A percentile compares a stretch with the other conserved stretches of the same genome.
phyloP scores from a whole-genome alignment of 2,329 filamentous ascomycete species.

The Botrytis sinoallii region DNA sequence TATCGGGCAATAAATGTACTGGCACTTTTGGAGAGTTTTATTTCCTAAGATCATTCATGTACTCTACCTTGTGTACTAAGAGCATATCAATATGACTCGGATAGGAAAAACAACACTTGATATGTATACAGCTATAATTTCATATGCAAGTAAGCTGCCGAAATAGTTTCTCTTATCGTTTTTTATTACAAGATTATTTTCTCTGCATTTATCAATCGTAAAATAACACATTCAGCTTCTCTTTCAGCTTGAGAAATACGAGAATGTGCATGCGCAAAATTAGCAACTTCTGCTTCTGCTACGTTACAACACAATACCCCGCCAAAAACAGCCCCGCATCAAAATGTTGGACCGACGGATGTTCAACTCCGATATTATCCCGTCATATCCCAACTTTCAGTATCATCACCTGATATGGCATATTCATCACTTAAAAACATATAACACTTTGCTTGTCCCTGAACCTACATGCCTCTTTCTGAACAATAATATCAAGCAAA shows the following conservation, averaged over 20 bases:
- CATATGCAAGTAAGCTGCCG: background rate
- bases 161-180: background rate
- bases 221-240: background rate
- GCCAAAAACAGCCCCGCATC: conserved; percentile 10
- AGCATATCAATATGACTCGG: background rate
- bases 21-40: background rate
- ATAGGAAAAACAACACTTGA: background rate
- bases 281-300: background rate
- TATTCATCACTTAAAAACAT: background rate
- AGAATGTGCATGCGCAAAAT: background rate
- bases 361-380: background rate
- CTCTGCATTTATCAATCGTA: background rate
- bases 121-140: background rate
- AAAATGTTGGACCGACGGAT: background rate
- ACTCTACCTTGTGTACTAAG: background rate
- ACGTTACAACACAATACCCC: conserved; percentile 6
- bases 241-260: background rate
- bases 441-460: background rate
- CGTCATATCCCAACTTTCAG: conserved; percentile 1
- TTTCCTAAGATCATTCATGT: background rate
- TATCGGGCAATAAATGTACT: background rate
- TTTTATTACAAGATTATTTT: background rate
- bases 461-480: too few species aligned
- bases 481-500: background rate
- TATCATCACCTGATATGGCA: conserved; percentile 10